Percentiles rank a stretch among this genome's conserved stretches.
Evolutionary conservation across 208 protist genomes (phyloP).

Genomic region (Trypanosomatidae sp.): DNA sequence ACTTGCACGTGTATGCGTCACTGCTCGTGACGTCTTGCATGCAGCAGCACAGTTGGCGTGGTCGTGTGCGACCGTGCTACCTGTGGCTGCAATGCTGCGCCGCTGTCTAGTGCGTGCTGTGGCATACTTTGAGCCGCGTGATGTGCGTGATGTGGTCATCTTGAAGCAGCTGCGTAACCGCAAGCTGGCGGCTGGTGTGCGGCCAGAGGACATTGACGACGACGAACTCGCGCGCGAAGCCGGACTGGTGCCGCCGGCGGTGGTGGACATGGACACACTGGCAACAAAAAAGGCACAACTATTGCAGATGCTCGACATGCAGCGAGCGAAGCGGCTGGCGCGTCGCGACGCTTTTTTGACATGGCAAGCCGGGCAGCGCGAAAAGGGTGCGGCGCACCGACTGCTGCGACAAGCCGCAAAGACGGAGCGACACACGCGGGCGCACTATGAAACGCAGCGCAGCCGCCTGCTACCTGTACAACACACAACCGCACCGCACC

Average conservation of each 20-base stretch:
- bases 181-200: slow-evolving; percentile 14
- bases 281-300: slow-evolving; percentile 20
- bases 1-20: too few species aligned
- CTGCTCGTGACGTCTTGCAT: too few species aligned
- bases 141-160: slow-evolving; percentile 12
- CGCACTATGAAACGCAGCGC: slow-evolving; percentile 49
- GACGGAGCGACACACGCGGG: slow-evolving; percentile 60
- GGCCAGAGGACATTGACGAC: slow-evolving; percentile 17
- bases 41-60: too few species aligned
- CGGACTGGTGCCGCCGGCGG: slow-evolving; percentile 11
- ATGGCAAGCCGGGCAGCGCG: slow-evolving; percentile 75
- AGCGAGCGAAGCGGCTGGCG: slow-evolving; percentile 36
- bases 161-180: slow-evolving; percentile 5
- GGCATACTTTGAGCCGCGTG: slow-evolving; percentile 11
- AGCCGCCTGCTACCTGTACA: slow-evolving; percentile 40
- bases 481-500: too few species aligned
- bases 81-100: too few species aligned
- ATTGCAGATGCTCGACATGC: slow-evolving; percentile 31
- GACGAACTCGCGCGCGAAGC: slow-evolving; percentile 19
- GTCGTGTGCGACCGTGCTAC: too few species aligned
- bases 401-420: slow-evolving; percentile 44
- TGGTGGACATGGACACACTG: slow-evolving; percentile 7
- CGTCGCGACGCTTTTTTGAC: slow-evolving; percentile 61
- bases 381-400: slow-evolving; percentile 73
- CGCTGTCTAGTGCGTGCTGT: too few species aligned